These are phyloP conservation scores for Fraxinus xanthoxyloides DNA, from an alignment of 305 asterid genomes.

Conservation along the genomic window DNA sequence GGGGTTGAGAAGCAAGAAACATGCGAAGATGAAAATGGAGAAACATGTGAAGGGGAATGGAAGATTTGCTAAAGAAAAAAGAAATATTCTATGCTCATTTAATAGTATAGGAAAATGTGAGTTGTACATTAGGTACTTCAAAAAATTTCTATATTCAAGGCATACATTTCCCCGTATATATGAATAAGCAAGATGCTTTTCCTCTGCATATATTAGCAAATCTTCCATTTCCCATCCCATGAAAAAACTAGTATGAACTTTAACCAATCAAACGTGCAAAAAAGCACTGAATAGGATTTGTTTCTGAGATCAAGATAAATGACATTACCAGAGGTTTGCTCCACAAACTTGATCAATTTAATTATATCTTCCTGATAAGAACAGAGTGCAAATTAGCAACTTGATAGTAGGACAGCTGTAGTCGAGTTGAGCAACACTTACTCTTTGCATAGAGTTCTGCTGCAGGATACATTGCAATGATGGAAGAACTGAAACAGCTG, in stretches of 20 bases:
- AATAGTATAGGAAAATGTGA: not conserved
- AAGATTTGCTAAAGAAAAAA: not conserved
- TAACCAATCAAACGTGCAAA: not conserved
- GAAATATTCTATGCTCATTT: not conserved
- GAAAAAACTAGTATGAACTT: not conserved
- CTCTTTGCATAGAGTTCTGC: conserved; percentile 77
- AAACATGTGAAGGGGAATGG: not conserved
- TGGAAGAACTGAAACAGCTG: conserved; percentile 62
- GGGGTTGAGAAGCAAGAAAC: not conserved
- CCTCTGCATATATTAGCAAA: not conserved
- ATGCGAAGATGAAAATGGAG: not conserved
- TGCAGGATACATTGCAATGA: conserved; percentile 69
- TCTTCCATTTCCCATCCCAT: not conserved
- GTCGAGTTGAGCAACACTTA: conserved; percentile 32
- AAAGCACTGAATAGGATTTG: not conserved
- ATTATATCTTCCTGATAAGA: conserved; percentile 71
- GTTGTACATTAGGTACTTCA: not conserved
- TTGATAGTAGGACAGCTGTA: conserved; percentile 2
- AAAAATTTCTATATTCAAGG: not conserved
- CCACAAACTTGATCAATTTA: conserved; percentile 67
- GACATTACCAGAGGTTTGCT: conserved; percentile 67
- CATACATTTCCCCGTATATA: not conserved
- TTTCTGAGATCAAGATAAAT: conserved; percentile 14
- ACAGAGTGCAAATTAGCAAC: conserved; percentile 27
- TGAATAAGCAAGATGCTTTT: not conserved